Base-by-base conservation (phyloP, 108 stramenopile species). In the Cyclostephanos tholiformis region DNA sequence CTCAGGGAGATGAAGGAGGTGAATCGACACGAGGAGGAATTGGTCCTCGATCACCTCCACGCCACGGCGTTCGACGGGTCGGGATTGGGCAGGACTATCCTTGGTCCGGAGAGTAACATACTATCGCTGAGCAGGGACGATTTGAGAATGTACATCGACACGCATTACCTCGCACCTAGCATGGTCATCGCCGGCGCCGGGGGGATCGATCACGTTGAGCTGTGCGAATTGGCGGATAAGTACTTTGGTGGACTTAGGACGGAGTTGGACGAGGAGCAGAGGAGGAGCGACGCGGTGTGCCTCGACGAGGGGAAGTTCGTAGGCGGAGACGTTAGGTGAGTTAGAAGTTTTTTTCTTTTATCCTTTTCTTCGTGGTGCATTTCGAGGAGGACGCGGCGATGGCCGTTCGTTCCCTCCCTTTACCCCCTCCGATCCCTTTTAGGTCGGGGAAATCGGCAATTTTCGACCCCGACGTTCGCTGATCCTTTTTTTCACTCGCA, bases 141-240 rank as follows among this genome's bases (percentile, higher is more conserved):
- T 65, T 81, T 99, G 55, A 67, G 82, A 29, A 84, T 89, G 70
- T 99, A 97, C 86, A 94, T 97, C 65, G 80, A 93, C 30, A 97
- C 98, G 7, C 98, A 99, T 79, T 99, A 99, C 89, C 95, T 97
- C 14, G 98, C 98, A n/a, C 96, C 95, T 1, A 86, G 95, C 1
- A 97, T 99, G 95, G 97, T 99, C 32, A 88, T 99, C 70, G 97
- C 97, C 14, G 99, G 97, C 10, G 99, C 99, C 1, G 99, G 99
- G 36, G 95, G 95, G 19, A 74, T 99, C 12, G 90, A 99, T 72
- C 99, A 99, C 84, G 73, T 64, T 2, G 65, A 87, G 82, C 73
- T 99, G 32, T 97, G 97, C 56, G 90, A 84, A 27, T 82, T 98
- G 74, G 97, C 96, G 0, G 83, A 90, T 19, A 53, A 92, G 71